Conservation (phyloP, 305 asterid genomes). For the Solanum hybrid region DNA sequence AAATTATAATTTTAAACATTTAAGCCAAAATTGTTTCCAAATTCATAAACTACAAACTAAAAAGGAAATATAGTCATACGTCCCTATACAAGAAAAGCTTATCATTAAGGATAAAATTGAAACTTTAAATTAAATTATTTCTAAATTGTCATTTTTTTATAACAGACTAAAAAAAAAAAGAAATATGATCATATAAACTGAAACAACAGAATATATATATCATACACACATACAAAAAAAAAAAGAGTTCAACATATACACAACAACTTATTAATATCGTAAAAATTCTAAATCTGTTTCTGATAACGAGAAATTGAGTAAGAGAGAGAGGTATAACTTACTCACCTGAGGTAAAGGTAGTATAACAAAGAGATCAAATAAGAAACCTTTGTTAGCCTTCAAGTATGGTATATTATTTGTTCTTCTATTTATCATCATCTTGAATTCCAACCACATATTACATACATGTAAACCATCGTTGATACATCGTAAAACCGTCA, state of each 20-base stretch:
- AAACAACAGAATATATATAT: background rate
- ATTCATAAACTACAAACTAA: background rate
- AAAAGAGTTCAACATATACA: background rate
- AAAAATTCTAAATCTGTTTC: background rate
- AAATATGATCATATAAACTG: background rate
- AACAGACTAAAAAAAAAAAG: background rate
- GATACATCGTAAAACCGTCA: constrained; percentile 79
- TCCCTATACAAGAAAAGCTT: background rate
- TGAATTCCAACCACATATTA: constrained; percentile 81
- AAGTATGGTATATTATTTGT: constrained; percentile 23
- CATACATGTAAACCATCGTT: constrained; percentile 69
- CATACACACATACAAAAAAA: background rate
- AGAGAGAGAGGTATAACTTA: background rate
- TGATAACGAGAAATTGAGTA: background rate
- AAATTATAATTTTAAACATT: background rate
- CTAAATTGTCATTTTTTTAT: no score
- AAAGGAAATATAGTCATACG: background rate
- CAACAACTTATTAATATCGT: background rate
- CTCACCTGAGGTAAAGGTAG: constrained; percentile 90
- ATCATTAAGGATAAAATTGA: background rate
- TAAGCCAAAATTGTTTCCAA: background rate
- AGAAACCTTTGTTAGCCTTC: constrained; percentile 48
- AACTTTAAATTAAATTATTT: no score
- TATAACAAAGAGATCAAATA: constrained; percentile 73
- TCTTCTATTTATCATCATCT: constrained; percentile 32